phyloP scores from a whole-genome alignment of 148 eudicot genomes.

The Cornus controversa region DNA sequence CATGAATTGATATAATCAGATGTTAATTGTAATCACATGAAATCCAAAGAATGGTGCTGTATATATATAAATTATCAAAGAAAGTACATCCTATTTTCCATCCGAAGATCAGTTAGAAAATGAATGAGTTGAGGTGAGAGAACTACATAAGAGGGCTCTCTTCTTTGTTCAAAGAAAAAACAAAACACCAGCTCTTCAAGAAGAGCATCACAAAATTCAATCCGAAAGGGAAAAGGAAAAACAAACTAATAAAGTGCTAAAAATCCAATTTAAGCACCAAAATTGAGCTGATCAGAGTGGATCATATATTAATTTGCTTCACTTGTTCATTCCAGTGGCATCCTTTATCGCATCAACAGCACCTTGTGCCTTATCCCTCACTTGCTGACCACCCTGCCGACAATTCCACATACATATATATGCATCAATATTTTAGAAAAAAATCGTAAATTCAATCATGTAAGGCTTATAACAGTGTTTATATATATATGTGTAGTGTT shows the following conservation, averaged over 20 bases:
- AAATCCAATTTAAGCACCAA: neutral
- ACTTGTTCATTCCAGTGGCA: constrained; percentile 11
- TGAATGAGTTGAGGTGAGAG: neutral
- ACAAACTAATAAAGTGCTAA: neutral
- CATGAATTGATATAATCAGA: too few species aligned
- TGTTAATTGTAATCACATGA: neutral
- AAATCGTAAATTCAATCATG: neutral
- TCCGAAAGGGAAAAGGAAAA: neutral
- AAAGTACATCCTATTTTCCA: neutral
- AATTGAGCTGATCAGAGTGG: neutral
- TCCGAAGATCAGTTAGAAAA: neutral
- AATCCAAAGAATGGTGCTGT: neutral
- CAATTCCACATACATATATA: neutral
- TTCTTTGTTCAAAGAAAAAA: neutral
- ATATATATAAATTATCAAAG: too few species aligned
- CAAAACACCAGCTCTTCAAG: neutral
- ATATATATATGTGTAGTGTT: neutral
- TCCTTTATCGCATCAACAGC: constrained; percentile 2
- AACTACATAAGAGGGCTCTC: neutral
- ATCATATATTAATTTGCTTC: neutral
- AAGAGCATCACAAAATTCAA: neutral
- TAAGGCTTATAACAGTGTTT: neutral
- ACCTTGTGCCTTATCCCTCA: constrained; percentile 10
- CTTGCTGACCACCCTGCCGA: constrained; percentile 4
- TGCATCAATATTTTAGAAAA: neutral